phyloP scores from a whole-genome alignment of 192 early-diverging fungal species.

The Dissophora ornata region DNA sequence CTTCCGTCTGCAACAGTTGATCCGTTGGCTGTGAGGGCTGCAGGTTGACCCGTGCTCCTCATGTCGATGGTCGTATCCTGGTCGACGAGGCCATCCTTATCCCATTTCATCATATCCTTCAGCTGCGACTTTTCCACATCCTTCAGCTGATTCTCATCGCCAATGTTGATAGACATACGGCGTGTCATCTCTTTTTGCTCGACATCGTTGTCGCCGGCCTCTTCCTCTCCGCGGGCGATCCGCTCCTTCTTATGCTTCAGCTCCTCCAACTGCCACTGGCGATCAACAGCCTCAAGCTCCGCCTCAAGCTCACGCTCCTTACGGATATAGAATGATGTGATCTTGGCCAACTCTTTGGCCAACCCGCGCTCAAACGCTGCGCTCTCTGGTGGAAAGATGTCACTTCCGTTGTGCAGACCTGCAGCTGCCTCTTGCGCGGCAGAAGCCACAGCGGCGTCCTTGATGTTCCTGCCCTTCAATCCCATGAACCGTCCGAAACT shows the following conservation, averaged over 20 bases:
- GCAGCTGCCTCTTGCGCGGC: slow-evolving; percentile 15
- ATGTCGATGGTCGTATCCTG: slow-evolving; percentile 4
- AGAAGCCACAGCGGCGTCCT: slow-evolving; percentile 13
- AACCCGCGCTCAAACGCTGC: slow-evolving; percentile 30
- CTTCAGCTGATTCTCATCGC: slow-evolving; percentile 34
- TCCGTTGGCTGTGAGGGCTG: slow-evolving; percentile 14
- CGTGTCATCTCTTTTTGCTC: slow-evolving; percentile 15
- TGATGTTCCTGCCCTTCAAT: not conserved
- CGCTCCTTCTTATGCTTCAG: slow-evolving; percentile 26
- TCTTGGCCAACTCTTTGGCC: slow-evolving; percentile 70
- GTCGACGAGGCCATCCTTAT: slow-evolving; percentile 37
- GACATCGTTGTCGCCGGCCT: not conserved
- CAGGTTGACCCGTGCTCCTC: not conserved
- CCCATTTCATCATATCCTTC: slow-evolving; percentile 43
- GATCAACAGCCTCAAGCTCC: slow-evolving; percentile 65
- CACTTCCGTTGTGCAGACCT: slow-evolving; percentile 20
- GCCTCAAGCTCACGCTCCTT: slow-evolving; percentile 85
- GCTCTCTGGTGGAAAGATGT: slow-evolving; percentile 52
- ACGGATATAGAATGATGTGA: slow-evolving; percentile 84
- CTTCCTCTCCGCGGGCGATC: slow-evolving; percentile 1
- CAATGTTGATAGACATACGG: slow-evolving; percentile 29
- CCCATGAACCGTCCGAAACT: slow-evolving; percentile 19
- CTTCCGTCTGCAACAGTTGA: slow-evolving; percentile 31
- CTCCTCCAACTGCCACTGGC: slow-evolving; percentile 43
- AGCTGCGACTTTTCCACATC: slow-evolving; percentile 32